Evolutionary conservation across 108 stramenopile species (phyloP), one percentile per base, ranked within the genome.

Genomic region (Craspedostauros australis): DNA sequence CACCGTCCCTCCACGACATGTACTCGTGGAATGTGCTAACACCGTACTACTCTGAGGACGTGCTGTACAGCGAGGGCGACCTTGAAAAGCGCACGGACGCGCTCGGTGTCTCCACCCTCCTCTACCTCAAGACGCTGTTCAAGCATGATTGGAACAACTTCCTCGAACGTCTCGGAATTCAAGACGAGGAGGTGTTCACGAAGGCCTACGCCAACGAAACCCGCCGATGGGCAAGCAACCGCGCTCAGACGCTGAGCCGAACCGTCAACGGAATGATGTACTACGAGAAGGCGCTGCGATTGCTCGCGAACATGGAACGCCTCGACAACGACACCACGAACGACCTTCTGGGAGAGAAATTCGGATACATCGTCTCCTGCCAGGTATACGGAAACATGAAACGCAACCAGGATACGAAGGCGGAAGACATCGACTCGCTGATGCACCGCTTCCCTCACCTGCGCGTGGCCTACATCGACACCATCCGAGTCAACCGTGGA

Each of bases 211-310:
- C 80, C 25, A 59, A 91, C 29, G 94, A 95, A 60, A 94, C 93
- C 2, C 69, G 96, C 23, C 80, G 91, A 37, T 98, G 97, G 97
- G 96, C 97, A 11, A 96, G 95, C 57, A 81, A 95, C 55, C 84
- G 97, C 37, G 92, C 95, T 15, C 97, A 98, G 70, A 96, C 97
- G 5, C 73, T 98, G 50, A 78, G 82, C 26, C 70, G 97, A 43
- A 98, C 97, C 11, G 94, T 96, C 22, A 93, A 84, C 43, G 97
- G 97, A 22, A 98, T 98, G 93, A 98, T 98, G 97, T 93, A 95
- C 67, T 92, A 86, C 53, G 97, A 98, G 68, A 94, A 93, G 48
- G 96, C 97, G 11, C 74, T 96, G 11, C 88, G 93, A 23, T 72
- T 98, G 29, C 75, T 98, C 20, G 96, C 92, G 2, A 86, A 90